A percentile compares a stretch with the other conserved stretches of the same genome.
Conservation (phyloP, 495 filamentous ascomycete species). For the Massariosphaeria phaeospora region DNA sequence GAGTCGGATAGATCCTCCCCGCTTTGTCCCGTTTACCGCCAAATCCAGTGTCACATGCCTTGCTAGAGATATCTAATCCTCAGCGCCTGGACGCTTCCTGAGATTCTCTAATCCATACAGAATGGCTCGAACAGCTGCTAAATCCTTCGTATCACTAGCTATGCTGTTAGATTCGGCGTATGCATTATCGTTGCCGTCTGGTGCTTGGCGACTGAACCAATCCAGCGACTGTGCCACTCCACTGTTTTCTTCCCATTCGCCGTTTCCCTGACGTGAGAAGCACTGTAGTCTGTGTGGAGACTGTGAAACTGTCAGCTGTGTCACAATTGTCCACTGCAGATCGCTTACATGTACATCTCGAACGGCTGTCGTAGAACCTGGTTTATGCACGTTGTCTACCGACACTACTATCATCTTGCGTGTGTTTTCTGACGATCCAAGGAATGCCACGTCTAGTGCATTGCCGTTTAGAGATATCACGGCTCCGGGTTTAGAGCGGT, state of each 20-base stretch:
- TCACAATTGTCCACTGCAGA: not conserved
- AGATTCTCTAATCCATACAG: constrained; percentile 70
- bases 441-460: constrained; percentile 32
- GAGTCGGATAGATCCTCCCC: no score
- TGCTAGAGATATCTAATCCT: constrained; percentile 26
- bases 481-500: not conserved
- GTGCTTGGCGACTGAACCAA: constrained; percentile 24
- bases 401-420: constrained; percentile 26
- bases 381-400: constrained; percentile 35
- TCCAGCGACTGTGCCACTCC: constrained; percentile 4
- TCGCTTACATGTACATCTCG: constrained; percentile 23
- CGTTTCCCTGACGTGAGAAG: constrained; percentile 8
- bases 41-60: not conserved
- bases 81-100: constrained; percentile 60
- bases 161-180: not conserved
- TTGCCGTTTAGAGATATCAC: constrained; percentile 30
- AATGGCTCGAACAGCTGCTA: constrained; percentile 49
- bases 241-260: constrained; percentile 1
- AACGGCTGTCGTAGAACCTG: constrained; percentile 30
- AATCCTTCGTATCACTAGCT: constrained; percentile 12
- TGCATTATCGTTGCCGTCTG: not conserved
- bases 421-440: not conserved
- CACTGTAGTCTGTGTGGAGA: constrained; percentile 20
- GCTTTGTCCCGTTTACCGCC: no score
- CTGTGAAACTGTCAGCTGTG: no score